Evolutionary conservation across 1,284 basidiomycete species (phyloP), one percentile per base, ranked within the genome.

Genomic region (Ceratobasidium sp.): DNA sequence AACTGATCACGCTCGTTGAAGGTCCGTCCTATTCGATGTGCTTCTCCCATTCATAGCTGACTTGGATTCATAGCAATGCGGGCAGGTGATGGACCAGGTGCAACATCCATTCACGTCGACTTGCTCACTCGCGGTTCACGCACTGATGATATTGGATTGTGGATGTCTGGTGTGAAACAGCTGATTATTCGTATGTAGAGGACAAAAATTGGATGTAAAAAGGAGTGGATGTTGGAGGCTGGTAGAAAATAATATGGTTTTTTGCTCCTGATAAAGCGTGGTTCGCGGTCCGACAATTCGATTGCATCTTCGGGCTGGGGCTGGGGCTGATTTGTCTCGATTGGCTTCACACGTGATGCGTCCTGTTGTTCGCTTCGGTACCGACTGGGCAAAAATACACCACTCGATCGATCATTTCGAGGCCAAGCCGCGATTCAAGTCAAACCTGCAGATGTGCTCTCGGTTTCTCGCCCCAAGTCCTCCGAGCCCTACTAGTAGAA

Each of bases 111-210:
- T 73, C 93, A 95, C 77, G 88, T 93, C 61, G 91, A 94, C 64
- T 81, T 95, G 30, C 83, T 95, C 62, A 94, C 92, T 1, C 83
- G 85, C 58, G 90, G 89, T 23, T 89, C 89, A 64, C 85, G 88
- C 74, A 90, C 90, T 39, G 91, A 93, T 65, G 92, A 94, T 76
- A 92, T 94, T 79, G 91, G 88, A 8, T 78, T 93, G 75, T 95
- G 92, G 93, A 94, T 93, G 88, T 89, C 92, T 18, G 92, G 90
- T 18, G 82, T 95, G 72, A 95, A 94, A 81, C 92, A 94, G 80
- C 81, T 95, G 39, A 79, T 82, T 59, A 69, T 69, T 23, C 50
- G 65, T 21, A 55, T 69, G 43, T 69, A 69, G 65, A 34, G 28
- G 39, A 26, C 26, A 39, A 55, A 26, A 30, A n/a, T 18, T n/a